A percentile compares a stretch with the other conserved stretches of the same genome.
phyloP scores from a whole-genome alignment of 1,284 basidiomycete species.

The Pyrrhoderma noxium region DNA sequence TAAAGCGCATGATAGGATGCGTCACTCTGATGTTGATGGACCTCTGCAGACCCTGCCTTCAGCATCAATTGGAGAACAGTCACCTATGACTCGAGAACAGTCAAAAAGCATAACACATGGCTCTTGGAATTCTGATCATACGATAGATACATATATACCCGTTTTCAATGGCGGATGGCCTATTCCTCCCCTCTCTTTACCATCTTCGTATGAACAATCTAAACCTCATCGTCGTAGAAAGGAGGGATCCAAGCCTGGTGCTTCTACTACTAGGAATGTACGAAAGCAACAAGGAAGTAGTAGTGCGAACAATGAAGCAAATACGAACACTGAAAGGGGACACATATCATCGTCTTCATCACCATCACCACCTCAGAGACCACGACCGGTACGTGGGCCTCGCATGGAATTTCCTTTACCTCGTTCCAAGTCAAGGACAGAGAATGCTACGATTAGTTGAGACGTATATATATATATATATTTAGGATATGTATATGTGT shows the following conservation, averaged over 20 bases:
- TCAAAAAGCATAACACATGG: background rate
- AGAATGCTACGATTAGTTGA: too few relatives aligned
- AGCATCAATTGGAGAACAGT: too few relatives aligned
- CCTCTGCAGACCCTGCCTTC: background rate
- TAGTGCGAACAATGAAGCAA: too few relatives aligned
- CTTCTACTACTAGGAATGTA: too few relatives aligned
- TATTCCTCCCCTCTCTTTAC: conserved; percentile 1
- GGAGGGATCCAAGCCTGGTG: too few relatives aligned
- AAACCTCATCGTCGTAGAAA: too few relatives aligned
- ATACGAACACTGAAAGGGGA: too few relatives aligned
- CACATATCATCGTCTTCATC: too few relatives aligned
- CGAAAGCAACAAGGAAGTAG: too few relatives aligned
- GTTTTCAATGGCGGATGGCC: conserved; percentile 5
- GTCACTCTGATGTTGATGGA: background rate
- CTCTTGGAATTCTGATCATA: conserved; percentile 7
- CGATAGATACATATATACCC: background rate
- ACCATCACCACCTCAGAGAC: background rate
- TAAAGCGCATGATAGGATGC: conserved; percentile 18
- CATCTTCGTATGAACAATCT: too few relatives aligned
- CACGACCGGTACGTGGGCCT: background rate
- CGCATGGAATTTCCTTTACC: conserved; percentile 1
- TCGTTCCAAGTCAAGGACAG: background rate
- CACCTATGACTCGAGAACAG: background rate
- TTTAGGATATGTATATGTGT: background rate
- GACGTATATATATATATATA: background rate